Evolutionary conservation across 106 monocot genomes (phyloP).

Genomic region (Dendrobium officinale): DNA sequence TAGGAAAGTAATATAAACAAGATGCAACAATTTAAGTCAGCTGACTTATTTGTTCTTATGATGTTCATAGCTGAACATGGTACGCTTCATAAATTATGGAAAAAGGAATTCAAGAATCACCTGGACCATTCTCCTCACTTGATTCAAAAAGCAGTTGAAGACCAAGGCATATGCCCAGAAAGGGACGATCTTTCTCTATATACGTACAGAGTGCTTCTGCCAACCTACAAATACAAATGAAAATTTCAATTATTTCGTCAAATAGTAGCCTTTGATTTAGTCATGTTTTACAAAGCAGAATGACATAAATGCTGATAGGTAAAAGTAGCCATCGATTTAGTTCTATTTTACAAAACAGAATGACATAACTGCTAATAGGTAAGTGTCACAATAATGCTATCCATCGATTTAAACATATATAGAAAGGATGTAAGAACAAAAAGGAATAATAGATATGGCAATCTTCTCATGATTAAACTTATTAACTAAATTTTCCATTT

Average conservation of each 20-base stretch:
- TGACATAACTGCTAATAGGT: neutral
- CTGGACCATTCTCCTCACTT: conserved; percentile 91
- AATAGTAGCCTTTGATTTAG: too few species aligned
- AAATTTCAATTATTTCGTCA: neutral
- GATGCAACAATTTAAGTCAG: neutral
- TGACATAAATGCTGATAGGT: neutral
- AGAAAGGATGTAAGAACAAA: neutral
- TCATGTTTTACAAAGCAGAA: neutral
- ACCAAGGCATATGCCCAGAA: conserved; percentile 91
- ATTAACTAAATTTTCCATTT: too few species aligned
- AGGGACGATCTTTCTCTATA: conserved; percentile 70
- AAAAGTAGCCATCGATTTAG: neutral
- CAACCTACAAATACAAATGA: conserved; percentile 34
- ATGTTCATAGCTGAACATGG: neutral
- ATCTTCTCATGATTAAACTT: neutral
- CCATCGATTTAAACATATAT: neutral
- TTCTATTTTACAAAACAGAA: neutral
- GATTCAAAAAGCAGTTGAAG: conserved; percentile 91
- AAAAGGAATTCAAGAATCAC: conserved; percentile 16
- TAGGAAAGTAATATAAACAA: neutral
- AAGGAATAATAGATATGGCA: neutral
- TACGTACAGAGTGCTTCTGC: conserved; percentile 73
- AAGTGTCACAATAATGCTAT: neutral
- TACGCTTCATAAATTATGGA: neutral
- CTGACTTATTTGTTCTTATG: neutral